Evolutionary conservation across 257 asterid genomes (phyloP).

Genomic region (Solanum lignicaule): DNA sequence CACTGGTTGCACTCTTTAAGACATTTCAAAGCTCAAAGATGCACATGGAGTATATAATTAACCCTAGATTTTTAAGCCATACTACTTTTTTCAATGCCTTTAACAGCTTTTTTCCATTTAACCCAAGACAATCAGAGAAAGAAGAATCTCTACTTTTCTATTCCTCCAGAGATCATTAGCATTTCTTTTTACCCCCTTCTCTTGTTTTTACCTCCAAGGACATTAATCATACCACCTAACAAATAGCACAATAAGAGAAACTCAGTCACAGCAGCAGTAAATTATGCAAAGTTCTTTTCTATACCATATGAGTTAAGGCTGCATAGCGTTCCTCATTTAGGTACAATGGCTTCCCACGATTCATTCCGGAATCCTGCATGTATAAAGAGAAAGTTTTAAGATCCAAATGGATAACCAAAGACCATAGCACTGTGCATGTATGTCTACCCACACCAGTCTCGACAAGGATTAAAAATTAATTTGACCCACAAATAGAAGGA

Average conservation of each 20-base stretch:
- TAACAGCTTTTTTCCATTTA: neutral
- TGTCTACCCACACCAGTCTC: neutral
- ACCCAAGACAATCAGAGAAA: neutral
- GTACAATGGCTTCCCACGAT: conserved; percentile 84
- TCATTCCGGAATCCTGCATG: conserved; percentile 74
- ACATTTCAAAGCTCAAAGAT: neutral
- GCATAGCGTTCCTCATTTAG: conserved; percentile 93
- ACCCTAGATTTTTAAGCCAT: neutral
- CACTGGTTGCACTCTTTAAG: neutral
- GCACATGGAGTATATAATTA: neutral
- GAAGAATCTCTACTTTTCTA: neutral
- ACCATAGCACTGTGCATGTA: neutral
- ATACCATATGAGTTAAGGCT: conserved; percentile 79
- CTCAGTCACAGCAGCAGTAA: neutral
- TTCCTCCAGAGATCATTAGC: neutral
- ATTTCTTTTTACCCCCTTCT: neutral
- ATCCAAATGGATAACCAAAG: neutral
- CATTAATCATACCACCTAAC: neutral
- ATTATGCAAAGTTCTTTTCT: neutral
- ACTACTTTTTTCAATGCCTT: neutral
- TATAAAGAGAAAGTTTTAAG: neutral
- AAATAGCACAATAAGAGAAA: neutral
- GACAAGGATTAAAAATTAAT: neutral
- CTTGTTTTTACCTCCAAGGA: neutral
- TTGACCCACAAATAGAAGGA: neutral